Percentiles rank a stretch among this genome's conserved stretches.
phyloP scores from a whole-genome alignment of 1,284 basidiomycete species.

The Ceratobasidium papillatum region DNA sequence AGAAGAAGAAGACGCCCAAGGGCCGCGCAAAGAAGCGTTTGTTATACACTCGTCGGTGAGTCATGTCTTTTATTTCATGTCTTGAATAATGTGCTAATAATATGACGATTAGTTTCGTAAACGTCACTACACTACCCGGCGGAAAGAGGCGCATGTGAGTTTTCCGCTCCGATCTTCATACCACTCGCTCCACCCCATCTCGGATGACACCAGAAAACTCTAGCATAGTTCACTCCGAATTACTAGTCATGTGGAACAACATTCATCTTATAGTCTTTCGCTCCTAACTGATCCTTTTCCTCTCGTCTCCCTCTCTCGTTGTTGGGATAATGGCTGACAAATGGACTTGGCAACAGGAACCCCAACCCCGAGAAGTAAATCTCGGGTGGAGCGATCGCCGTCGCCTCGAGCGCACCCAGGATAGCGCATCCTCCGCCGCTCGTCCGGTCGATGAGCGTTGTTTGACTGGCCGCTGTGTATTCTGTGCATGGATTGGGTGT shows the following conservation, averaged over 20 bases:
- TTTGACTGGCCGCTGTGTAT: slow-evolving; percentile 15
- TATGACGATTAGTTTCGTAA: slow-evolving; percentile 78
- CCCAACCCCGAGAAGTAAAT: slow-evolving; percentile 83
- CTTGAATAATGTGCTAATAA: slow-evolving; percentile 6
- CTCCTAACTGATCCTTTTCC: slow-evolving; percentile 80
- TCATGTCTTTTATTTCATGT: slow-evolving; percentile 45
- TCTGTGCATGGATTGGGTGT: slow-evolving; percentile 17
- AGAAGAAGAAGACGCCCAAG: slow-evolving; percentile 97
- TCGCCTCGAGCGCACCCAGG: slow-evolving; percentile 16
- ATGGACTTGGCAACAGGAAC: slow-evolving; percentile 63
- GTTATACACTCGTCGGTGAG: slow-evolving; percentile 91
- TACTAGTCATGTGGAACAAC: slow-evolving; percentile 72
- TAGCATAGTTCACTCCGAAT: slow-evolving; percentile 95
- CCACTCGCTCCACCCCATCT: slow-evolving; percentile 7
- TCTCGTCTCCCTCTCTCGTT: slow-evolving; percentile 26
- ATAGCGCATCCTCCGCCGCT: slow-evolving; percentile 25
- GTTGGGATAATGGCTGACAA: slow-evolving; percentile 14
- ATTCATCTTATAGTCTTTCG: slow-evolving; percentile 88
- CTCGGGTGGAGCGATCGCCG: neutral
- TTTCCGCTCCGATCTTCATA: slow-evolving; percentile 24
- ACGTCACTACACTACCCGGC: slow-evolving; percentile 87
- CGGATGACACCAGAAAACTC: slow-evolving; percentile 70
- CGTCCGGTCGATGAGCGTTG: slow-evolving; percentile 1
- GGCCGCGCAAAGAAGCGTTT: slow-evolving; percentile 97
- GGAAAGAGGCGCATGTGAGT: slow-evolving; percentile 98